Evolutionary conservation across 345 rosid genomes (phyloP), one percentile per base, ranked within the genome.

Genomic region (Anastatica hierochuntica): DNA sequence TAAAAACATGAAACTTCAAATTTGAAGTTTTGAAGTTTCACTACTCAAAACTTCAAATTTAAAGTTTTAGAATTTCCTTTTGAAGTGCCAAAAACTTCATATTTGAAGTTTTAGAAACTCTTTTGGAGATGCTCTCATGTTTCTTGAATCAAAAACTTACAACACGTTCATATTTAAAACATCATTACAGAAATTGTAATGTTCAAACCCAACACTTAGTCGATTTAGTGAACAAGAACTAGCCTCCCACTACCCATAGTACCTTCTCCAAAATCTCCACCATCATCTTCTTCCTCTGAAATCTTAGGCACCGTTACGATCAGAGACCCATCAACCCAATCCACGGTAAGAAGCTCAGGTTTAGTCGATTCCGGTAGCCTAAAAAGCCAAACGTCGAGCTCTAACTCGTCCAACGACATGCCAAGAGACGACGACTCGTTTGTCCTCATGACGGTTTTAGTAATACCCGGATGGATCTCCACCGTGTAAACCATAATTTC

Each of bases 351-450:
- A 14, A 88, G 85, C 72, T 92, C 94, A n/a, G 99, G 90, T 58
- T 82, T 56, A 6, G 97, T 92, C 3, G 95, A 68, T 52, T 85
- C 88, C n/a, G 95, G 99, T 21, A 92, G 53, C 67, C 97, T 69
- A 62, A 88, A 88, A 54, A 95, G 77, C 99, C 99, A 92, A 74
- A 83, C 78, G 51, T 92, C 97, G 30, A 92, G 79, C 69, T 88
- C 97, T 70, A 92, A 70, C 45, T 77, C 85, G 59, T 80, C 82
- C 58, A 85, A 53, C 6, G 83, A 69, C 31, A 81, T 56, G 34
- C 72, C 94, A 10, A 85, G 59, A 64, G 85, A 62, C 27, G 27
- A 24, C 23, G 61, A 76, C 64, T 69, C 89, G 53, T 74, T 74
- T 12, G 83, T 81, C 80, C 95, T 67, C 17, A 88, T 71, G 36